Evolutionary conservation across 495 filamentous ascomycete species (phyloP).

Genomic region (Margaritispora aquatica): DNA sequence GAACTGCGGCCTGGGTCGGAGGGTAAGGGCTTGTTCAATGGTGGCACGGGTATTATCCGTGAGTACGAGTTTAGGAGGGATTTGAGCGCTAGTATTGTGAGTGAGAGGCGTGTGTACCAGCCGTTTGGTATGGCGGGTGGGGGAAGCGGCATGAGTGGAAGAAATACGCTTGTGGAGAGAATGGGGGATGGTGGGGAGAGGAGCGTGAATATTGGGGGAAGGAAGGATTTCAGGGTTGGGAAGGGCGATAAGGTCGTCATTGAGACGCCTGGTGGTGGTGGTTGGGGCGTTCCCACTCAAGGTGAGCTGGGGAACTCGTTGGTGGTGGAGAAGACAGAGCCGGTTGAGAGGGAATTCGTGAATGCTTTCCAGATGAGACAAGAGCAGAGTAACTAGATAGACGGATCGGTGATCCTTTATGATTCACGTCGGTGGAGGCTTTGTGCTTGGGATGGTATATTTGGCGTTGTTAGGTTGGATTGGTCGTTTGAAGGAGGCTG

Average conservation of each 20-base stretch:
- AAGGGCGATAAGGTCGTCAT: slow-evolving; percentile 58
- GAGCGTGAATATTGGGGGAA: slow-evolving; percentile 57
- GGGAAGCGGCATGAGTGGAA: slow-evolving; percentile 1
- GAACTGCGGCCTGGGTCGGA: slow-evolving; percentile 41
- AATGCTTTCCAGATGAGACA: slow-evolving; percentile 2
- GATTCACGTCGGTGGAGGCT: too few species aligned
- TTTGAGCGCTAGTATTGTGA: slow-evolving; percentile 11
- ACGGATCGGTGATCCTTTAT: too few species aligned
- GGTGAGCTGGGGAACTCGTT: not conserved
- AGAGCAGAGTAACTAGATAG: slow-evolving; percentile 6
- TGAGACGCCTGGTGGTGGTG: slow-evolving; percentile 50
- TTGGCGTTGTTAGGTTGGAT: too few species aligned
- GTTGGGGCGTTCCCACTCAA: slow-evolving; percentile 31
- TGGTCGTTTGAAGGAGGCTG: too few species aligned
- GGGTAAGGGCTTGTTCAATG: slow-evolving; percentile 23
- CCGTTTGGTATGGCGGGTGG: slow-evolving; percentile 20
- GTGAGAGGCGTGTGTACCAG: slow-evolving; percentile 8
- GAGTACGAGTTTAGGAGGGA: slow-evolving; percentile 10
- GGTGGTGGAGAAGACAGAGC: not conserved
- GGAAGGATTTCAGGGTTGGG: slow-evolving; percentile 57
- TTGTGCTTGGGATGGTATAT: too few species aligned
- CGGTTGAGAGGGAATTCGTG: not conserved
- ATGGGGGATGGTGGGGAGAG: slow-evolving; percentile 26
- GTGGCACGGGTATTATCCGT: slow-evolving; percentile 30
- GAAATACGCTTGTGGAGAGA: slow-evolving; percentile 13